Conservation (phyloP, 2,329 filamentous ascomycete genomes). For the Ceratocystis diversiconidia region DNA sequence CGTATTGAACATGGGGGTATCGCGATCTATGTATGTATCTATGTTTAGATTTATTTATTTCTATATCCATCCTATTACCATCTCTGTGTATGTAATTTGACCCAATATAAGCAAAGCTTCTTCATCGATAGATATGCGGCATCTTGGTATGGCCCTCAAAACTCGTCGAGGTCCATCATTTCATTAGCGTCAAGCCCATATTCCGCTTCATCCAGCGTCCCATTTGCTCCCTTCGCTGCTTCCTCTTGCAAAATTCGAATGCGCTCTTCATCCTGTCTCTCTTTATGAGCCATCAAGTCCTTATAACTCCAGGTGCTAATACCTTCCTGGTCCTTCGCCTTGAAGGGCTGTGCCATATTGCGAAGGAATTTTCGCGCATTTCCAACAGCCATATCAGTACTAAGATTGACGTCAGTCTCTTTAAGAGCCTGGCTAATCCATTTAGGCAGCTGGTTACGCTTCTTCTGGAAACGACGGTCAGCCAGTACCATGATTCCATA, state of each 20-base stretch:
- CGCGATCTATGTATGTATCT: background rate
- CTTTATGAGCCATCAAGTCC: conserved; percentile 65
- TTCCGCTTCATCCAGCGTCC: conserved; percentile 27
- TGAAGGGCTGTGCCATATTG: conserved; percentile 85
- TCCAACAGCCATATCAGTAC: conserved; percentile 87
- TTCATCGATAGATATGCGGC: too few relatives aligned
- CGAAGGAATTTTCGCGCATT: conserved; percentile 78
- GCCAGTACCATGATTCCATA: conserved; percentile 99
- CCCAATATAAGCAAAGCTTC: background rate
- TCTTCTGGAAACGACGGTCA: conserved; percentile 85
- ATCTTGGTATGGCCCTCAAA: conserved; percentile 14
- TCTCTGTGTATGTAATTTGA: background rate
- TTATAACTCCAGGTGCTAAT: conserved; percentile 81
- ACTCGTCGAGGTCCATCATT: conserved; percentile 38
- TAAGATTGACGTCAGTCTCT: conserved; percentile 77
- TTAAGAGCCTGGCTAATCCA: conserved; percentile 87
- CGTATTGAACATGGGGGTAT: background rate
- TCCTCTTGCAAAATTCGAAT: conserved; percentile 47
- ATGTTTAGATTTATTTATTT: background rate
- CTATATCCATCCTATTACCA: background rate
- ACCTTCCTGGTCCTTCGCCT: conserved; percentile 69
- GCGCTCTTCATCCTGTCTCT: conserved; percentile 54
- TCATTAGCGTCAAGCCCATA: conserved; percentile 40
- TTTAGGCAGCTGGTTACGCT: conserved; percentile 77
- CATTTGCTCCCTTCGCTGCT: conserved; percentile 22